Percentiles rank a stretch among this genome's conserved stretches.
These are phyloP conservation scores for Ophiostoma ips DNA, from an alignment of 2,329 filamentous ascomycete genomes.

Conservation along the genomic window DNA sequence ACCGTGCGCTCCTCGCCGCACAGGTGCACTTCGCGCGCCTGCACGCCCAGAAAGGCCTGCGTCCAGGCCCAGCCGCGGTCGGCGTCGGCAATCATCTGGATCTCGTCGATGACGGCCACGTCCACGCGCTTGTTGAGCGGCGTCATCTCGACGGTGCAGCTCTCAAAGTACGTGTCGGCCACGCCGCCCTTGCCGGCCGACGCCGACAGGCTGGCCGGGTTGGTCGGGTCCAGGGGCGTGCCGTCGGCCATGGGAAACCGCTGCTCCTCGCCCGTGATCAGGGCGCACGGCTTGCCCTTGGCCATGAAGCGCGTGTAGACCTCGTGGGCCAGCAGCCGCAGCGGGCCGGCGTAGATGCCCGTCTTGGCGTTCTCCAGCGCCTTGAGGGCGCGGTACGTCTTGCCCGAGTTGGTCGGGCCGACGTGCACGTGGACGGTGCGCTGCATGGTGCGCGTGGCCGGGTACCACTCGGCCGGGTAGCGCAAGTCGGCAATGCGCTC, in stretches of 20 bases:
- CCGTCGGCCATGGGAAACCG: constrained; percentile 42
- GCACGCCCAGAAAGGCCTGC: constrained; percentile 71
- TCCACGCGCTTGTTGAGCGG: constrained; percentile 48
- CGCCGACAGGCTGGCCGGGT: neutral
- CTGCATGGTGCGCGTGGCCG: constrained; percentile 64
- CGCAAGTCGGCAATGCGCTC: constrained; percentile 62
- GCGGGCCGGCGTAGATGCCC: constrained; percentile 81
- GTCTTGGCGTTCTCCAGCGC: constrained; percentile 60
- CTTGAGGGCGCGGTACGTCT: constrained; percentile 89
- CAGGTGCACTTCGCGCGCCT: constrained; percentile 79
- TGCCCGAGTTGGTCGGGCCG: constrained; percentile 93
- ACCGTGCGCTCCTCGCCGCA: constrained; percentile 83
- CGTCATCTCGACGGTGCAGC: constrained; percentile 89
- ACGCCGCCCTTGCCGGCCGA: constrained; percentile 3
- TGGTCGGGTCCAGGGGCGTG: neutral
- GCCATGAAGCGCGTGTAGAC: constrained; percentile 79
- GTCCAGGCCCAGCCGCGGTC: constrained; percentile 93
- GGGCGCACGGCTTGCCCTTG: constrained; percentile 60
- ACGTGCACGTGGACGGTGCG: constrained; percentile 85
- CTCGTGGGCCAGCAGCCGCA: constrained; percentile 82
- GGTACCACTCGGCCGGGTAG: constrained; percentile 88
- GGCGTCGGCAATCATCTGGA: constrained; percentile 81
- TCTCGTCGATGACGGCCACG: constrained; percentile 94
- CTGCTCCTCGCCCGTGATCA: constrained; percentile 86
- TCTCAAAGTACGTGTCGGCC: constrained; percentile 47